Conservation (phyloP, 345 rosid species). For the Capsella bursapastoris region DNA sequence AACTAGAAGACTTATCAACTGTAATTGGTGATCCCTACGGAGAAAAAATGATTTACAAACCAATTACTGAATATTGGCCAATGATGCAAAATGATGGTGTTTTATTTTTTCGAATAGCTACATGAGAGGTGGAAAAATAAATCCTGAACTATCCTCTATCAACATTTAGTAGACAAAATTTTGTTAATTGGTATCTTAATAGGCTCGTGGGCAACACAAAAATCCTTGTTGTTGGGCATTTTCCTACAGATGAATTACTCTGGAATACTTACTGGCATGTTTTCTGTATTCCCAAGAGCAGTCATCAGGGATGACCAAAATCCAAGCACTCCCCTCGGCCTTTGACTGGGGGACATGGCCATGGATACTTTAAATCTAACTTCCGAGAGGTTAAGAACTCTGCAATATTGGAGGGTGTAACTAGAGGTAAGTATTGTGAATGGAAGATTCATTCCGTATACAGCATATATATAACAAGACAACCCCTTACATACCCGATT, state of each 20-base stretch:
- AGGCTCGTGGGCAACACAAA: slow-evolving; percentile 17
- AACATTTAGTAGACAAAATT: not conserved
- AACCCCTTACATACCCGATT: slow-evolving; percentile 64
- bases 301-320: slow-evolving; percentile 99
- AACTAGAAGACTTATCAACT: slow-evolving; percentile 19
- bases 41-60: slow-evolving; percentile 4
- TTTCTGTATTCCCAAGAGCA: slow-evolving; percentile 97
- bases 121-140: not conserved
- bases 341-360: slow-evolving; percentile 97
- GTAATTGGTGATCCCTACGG: slow-evolving; percentile 13
- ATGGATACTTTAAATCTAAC: slow-evolving; percentile 89
- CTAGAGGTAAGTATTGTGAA: slow-evolving; percentile 9
- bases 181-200: slow-evolving; percentile 5
- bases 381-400: slow-evolving; percentile 86
- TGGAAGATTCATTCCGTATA: slow-evolving; percentile 7
- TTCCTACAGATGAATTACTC: slow-evolving; percentile 7
- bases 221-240: slow-evolving; percentile 4
- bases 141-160: not conserved
- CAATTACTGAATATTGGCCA: slow-evolving; percentile 10
- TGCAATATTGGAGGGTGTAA: slow-evolving; percentile 50
- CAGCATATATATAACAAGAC: slow-evolving; percentile 13
- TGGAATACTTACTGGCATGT: slow-evolving; percentile 79
- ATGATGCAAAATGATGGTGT: slow-evolving; percentile 4
- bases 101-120: not conserved
- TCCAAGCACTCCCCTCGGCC: slow-evolving; percentile 97